Evolutionary conservation across 345 rosid species (phyloP), one percentile per base, ranked within the genome.

Genomic region (Lepidium didymum): DNA sequence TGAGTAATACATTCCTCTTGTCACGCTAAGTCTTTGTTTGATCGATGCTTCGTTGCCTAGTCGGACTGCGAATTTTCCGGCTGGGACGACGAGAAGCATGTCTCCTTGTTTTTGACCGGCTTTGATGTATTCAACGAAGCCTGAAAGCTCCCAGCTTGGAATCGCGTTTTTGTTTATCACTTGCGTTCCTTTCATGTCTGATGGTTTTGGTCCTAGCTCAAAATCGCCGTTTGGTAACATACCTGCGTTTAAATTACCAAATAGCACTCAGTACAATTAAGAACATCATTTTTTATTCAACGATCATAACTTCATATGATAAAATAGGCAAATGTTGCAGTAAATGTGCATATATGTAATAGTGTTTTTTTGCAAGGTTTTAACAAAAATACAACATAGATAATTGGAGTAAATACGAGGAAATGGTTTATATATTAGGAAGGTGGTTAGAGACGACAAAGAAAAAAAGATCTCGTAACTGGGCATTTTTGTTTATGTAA

Each of bases 21-120:
- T 77, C 33, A 86, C 87, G 35, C 27, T 73, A 4, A 87, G 31
- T 10, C 80, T 71, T 62, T 90, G 98, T 81, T 87, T 92, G 29
- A 92, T 82, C 0, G 87, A 88, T n/a, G 97, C 98, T 33, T 92
- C 97, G 82, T 90, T 92, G 15, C 98, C 97, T 13, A 92, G 74
- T 66, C 98, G 70, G 3, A 86, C 86, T 0, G 97, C 97, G 60
- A 76, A 85, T 29, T 91, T 84, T 1, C 98, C 98, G 11, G 56
- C 87, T 0, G 97, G 98, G 34, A 92, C 98, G 1, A 92, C 86
- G 5, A 92, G 88, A 46, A 90, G 57, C 98, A 92, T 92, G 80
- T 85, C 98, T 11, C 98, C 96, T 76, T 92, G 98, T 74, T 85
- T 92, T 62, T 92, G 96, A 1, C 98, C 98, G 2, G 96, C 81